Evolutionary conservation across 495 filamentous ascomycete species (phyloP).

Genomic region (Diplogelasinospora grovesii): DNA sequence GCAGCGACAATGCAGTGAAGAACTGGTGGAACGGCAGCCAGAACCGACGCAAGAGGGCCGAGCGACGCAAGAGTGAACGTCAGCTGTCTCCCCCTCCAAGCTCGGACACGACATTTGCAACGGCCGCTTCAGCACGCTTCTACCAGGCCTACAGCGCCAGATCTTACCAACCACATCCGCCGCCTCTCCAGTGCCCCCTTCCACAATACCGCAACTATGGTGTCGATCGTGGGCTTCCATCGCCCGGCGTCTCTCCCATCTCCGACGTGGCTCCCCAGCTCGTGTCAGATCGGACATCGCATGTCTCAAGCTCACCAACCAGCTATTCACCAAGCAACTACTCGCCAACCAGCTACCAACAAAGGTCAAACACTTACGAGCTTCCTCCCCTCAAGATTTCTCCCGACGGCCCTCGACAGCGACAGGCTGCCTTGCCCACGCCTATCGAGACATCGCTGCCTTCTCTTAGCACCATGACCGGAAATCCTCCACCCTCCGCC

Average conservation of each 20-base stretch:
- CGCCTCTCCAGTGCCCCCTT: no score
- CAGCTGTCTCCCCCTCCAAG: constrained; percentile 14
- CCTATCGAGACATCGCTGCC: constrained; percentile 4
- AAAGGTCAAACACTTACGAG: constrained; percentile 1
- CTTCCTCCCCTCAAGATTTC: constrained; percentile 17
- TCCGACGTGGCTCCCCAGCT: constrained; percentile 22
- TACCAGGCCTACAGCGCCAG: no score
- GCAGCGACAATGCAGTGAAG: constrained; percentile 97
- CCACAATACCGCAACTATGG: no score
- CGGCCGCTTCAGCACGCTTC: no score
- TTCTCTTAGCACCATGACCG: constrained; percentile 19
- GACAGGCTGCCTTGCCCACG: not conserved
- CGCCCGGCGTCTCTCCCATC: constrained; percentile 14
- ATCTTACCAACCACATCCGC: no score
- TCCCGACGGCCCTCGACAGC: not conserved
- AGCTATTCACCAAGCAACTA: no score
- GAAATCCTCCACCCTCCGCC: not conserved
- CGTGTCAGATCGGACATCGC: constrained; percentile 20
- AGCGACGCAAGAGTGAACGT: constrained; percentile 13
- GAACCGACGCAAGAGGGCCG: constrained; percentile 56
- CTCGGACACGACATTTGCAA: no score
- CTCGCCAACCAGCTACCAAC: constrained; percentile 1
- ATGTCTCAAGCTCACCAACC: constrained; percentile 11
- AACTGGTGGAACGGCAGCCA: constrained; percentile 98
- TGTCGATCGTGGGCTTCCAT: constrained; percentile 1